Conservation (phyloP, 768 basidiomycete genomes). For the Xerocomus spinulosus region DNA sequence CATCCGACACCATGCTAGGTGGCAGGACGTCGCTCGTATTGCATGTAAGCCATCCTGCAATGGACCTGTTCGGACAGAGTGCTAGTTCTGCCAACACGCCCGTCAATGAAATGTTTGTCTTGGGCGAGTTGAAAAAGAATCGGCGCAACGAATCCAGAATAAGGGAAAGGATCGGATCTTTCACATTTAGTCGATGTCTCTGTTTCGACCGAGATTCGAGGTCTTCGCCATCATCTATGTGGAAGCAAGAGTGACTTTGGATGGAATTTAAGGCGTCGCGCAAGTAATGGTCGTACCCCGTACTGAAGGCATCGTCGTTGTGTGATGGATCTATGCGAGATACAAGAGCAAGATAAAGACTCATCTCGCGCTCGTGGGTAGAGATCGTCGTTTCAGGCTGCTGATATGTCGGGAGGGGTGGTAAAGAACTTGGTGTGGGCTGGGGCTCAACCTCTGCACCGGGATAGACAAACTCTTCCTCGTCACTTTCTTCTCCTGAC, state of each 20-base stretch:
- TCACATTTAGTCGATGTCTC: conserved; percentile 75
- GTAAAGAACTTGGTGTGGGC: conserved; percentile 11
- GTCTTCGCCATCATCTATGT: conserved; percentile 39
- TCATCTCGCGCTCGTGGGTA: conserved; percentile 84
- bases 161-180: conserved; percentile 68
- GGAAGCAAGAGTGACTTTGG: conserved; percentile 60
- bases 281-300: conserved; percentile 81
- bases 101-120: conserved; percentile 85
- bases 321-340: conserved; percentile 74
- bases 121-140: conserved; percentile 84
- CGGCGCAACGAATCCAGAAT: conserved; percentile 65
- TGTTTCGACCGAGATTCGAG: conserved; percentile 36
- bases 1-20: conserved; percentile 6
- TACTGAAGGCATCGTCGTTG: conserved; percentile 70
- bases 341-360: conserved; percentile 70
- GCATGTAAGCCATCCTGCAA: conserved; percentile 87
- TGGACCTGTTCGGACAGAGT: conserved; percentile 77
- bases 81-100: conserved; percentile 77
- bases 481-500: conserved; percentile 45
- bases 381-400: conserved; percentile 71
- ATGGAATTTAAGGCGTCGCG: conserved; percentile 68
- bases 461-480: conserved; percentile 46
- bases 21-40: conserved; percentile 39
- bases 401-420: conserved; percentile 37
- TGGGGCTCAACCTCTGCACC: conserved; percentile 21